Evolutionary conservation across 1,284 basidiomycete genomes (phyloP).

Genomic region (Chalciporus piperatoides): DNA sequence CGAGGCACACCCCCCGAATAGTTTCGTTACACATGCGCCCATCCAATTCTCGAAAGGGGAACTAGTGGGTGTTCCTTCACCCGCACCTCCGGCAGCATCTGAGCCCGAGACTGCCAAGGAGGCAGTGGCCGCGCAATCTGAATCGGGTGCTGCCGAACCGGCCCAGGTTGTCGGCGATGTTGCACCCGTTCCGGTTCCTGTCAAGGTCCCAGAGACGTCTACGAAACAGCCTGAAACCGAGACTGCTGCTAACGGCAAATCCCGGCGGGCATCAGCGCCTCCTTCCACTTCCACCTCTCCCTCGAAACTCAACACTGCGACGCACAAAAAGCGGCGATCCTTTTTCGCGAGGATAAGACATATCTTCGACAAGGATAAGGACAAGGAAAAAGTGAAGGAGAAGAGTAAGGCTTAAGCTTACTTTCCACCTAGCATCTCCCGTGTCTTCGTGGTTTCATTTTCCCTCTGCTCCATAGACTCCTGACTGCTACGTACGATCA

Average conservation of each 20-base stretch:
- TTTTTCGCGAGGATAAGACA: slow-evolving; percentile 45
- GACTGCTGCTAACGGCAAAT: not conserved
- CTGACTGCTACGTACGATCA: slow-evolving; percentile 10
- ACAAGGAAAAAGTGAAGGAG: slow-evolving; percentile 26
- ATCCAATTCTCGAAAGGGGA: slow-evolving; percentile 5
- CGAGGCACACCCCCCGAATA: slow-evolving; percentile 2
- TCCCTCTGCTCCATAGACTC: not conserved
- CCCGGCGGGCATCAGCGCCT: not conserved
- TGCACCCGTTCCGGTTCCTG: not conserved
- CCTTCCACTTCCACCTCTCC: slow-evolving; percentile 4
- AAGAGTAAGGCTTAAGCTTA: slow-evolving; percentile 16
- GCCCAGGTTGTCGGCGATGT: not conserved
- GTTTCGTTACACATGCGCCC: slow-evolving; percentile 2
- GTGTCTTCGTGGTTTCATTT: not conserved
- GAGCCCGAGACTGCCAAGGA: slow-evolving; percentile 3
- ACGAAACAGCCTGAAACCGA: not conserved
- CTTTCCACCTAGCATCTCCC: not conserved
- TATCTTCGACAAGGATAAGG: slow-evolving; percentile 40
- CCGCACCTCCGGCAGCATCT: not conserved
- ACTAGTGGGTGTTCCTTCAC: not conserved
- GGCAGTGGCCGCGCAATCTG: slow-evolving; percentile 2
- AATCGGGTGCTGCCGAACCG: slow-evolving; percentile 3
- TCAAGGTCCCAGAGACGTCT: not conserved
- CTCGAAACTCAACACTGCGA: slow-evolving; percentile 27
- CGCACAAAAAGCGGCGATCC: slow-evolving; percentile 42